A percentile compares a stretch with the other conserved stretches of the same genome.
Evolutionary conservation across 2,329 filamentous ascomycete genomes (phyloP).

Genomic region (Cercospora brassicicola): DNA sequence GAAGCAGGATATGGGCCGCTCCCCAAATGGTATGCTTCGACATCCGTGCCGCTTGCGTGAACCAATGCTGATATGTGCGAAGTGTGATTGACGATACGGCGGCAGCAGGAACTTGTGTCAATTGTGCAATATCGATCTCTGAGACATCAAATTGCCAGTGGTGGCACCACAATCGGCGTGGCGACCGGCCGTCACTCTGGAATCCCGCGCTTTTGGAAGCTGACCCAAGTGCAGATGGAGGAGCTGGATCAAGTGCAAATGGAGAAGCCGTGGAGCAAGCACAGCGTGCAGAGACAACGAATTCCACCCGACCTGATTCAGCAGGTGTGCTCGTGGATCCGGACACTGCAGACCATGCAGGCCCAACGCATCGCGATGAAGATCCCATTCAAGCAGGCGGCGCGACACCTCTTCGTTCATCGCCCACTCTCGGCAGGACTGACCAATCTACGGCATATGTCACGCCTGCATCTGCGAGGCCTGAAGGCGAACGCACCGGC

Average conservation of each 20-base stretch:
- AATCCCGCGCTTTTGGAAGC: background rate
- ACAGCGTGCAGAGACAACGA: background rate
- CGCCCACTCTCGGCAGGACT: background rate
- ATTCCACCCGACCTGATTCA: background rate
- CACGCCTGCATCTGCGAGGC: background rate
- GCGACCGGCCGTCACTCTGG: background rate
- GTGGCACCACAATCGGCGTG: slow-evolving; percentile 4
- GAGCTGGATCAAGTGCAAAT: background rate
- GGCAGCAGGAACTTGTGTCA: slow-evolving; percentile 2
- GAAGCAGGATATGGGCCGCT: background rate
- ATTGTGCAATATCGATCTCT: background rate
- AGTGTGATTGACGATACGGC: background rate
- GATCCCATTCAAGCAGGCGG: background rate
- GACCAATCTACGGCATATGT: background rate
- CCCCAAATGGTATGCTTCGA: slow-evolving; percentile 2
- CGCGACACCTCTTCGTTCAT: background rate
- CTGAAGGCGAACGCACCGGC: background rate
- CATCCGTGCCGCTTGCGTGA: background rate
- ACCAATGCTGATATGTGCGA: background rate
- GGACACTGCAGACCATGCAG: background rate
- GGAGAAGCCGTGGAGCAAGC: background rate
- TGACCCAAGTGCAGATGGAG: background rate
- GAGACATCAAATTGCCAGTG: background rate
- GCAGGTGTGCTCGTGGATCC: background rate
- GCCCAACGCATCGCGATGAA: background rate